These are phyloP conservation scores for Alternaria solani DNA, from an alignment of 2,329 filamentous ascomycete species.

Conservation along the genomic window DNA sequence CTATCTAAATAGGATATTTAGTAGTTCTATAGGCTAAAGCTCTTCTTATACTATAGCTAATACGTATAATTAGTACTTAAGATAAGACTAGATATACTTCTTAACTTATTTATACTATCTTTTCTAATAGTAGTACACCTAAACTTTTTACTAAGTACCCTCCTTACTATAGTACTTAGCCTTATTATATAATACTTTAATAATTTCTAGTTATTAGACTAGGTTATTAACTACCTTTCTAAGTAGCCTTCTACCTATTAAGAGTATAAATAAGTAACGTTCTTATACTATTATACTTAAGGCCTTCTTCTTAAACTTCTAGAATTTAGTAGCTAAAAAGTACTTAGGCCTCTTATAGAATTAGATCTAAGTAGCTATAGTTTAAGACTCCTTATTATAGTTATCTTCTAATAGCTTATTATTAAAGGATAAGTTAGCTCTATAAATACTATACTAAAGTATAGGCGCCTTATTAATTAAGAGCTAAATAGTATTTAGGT, in stretches of 20 bases:
- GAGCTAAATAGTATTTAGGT: neutral
- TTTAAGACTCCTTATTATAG: neutral
- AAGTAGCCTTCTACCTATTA: too few relatives aligned
- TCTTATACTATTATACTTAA: neutral
- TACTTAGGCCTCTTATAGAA: neutral
- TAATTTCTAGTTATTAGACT: too few relatives aligned
- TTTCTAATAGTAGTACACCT: neutral
- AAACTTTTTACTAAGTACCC: neutral
- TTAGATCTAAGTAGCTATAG: too few relatives aligned
- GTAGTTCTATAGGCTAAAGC: too few relatives aligned
- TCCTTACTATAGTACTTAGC: too few relatives aligned
- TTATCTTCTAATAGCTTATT: neutral
- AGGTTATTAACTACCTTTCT: too few relatives aligned
- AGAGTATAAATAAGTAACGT: neutral
- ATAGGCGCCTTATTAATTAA: neutral
- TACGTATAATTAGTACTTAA: too few relatives aligned
- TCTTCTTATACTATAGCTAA: neutral
- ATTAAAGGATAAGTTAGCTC: neutral
- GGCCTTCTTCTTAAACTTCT: neutral
- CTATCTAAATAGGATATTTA: too few relatives aligned
- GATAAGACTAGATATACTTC: neutral
- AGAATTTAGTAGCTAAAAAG: neutral
- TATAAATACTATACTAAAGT: neutral
- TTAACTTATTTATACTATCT: neutral
- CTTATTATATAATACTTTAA: too few relatives aligned